Evolutionary conservation across 352 stramenopile genomes (phyloP), one percentile per base, ranked within the genome.

Genomic region (Globisporangium irregulare): DNA sequence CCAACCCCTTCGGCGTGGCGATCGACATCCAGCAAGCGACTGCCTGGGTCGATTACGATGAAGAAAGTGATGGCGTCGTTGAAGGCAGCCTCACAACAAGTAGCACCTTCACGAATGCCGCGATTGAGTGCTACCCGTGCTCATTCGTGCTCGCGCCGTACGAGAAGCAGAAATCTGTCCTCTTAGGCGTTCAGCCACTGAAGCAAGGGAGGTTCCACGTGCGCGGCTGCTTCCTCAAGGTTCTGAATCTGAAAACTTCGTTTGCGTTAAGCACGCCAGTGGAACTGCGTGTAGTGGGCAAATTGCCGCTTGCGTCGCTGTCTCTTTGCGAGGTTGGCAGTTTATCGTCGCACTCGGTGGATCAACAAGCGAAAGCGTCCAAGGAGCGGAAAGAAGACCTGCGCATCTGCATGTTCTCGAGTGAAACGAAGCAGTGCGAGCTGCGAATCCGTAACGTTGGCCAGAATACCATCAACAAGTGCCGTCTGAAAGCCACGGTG

Each of bases 1-100:
- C 86, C 1, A 95, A 95, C 50, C 88, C 85, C 46, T 73, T 85
- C 3, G 82, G 84, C 8, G 75, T 95, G n/a, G 27, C 62, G 15
- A 60, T 94, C 4, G 80, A 89, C 34, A 56, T 94, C 20, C 80
- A 92, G 46, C 77, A 92, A 55, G 65, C 91, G 22, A 79, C 68
- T 43, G 72, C 76, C 8, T 93, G 85, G 84, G 68, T 92, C 3
- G 65, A 60, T 6, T 75, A 69, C 12, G 67, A 77, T 24, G 56
- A 67, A 0, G 18, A 32, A 18, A 38, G 22, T 53, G 32, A 24
- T 5, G 51, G 15, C 56, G 29, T 15, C 18, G 38, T 38, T n/a
- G 53, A 4, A n/a, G 73, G 41, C 48, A 48, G 48, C 8, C 18
- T 51, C 7, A 9, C 14, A 66, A 24, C 15, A 25, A n/a, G 1